phyloP scores from a whole-genome alignment of 176 grass and related monocot genomes.

The Ananas comosus region DNA sequence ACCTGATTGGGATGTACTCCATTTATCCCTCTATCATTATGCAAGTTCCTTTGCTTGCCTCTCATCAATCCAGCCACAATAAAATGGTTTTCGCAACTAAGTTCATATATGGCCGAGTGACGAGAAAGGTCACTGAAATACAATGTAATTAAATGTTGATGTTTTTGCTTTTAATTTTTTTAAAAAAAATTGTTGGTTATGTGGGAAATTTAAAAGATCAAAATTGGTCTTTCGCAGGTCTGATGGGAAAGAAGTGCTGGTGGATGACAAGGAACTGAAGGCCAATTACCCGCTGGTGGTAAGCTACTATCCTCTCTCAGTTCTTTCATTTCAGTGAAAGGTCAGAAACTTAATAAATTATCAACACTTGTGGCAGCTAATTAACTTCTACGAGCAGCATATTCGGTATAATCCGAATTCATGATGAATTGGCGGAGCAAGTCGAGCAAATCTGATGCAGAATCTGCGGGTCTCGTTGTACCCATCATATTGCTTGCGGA shows the following conservation, averaged over 20 bases:
- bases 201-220: neutral
- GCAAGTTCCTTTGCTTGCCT: no score
- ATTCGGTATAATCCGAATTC: slow-evolving; percentile 62
- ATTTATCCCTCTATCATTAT: no score
- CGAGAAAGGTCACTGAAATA: neutral
- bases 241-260: slow-evolving; percentile 52
- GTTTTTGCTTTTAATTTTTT: neutral
- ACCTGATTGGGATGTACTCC: no score
- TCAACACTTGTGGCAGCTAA: slow-evolving; percentile 52
- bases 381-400: slow-evolving; percentile 82
- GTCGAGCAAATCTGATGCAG: no score
- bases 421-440: slow-evolving; percentile 19
- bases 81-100: no score
- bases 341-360: slow-evolving; percentile 7
- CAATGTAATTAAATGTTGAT: neutral
- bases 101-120: neutral
- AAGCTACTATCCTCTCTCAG: slow-evolving; percentile 19
- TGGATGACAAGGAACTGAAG: slow-evolving; percentile 77
- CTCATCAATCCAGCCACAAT: no score
- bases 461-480: no score
- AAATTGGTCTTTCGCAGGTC: slow-evolving; percentile 36
- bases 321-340: slow-evolving; percentile 15
- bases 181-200: neutral
- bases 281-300: slow-evolving; percentile 79
- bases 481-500: no score